Percentiles rank a stretch among this genome's conserved stretches.
These are phyloP conservation scores for Draba incana DNA, from an alignment of 345 rosid species.

Conservation along the genomic window DNA sequence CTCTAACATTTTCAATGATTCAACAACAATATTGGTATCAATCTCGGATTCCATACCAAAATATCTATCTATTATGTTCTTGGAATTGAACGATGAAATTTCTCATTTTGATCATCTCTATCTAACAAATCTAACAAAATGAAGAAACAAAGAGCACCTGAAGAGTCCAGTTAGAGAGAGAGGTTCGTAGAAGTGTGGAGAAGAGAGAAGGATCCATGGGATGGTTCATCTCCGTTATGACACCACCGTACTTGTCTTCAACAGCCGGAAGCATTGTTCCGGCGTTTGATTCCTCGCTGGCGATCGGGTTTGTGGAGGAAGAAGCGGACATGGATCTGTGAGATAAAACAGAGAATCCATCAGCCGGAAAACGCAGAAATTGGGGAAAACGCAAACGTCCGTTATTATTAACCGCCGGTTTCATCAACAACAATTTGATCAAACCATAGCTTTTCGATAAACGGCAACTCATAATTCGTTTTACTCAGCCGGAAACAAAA, in stretches of 20 bases:
- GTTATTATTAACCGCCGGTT: neutral
- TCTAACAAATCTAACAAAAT: conserved; percentile 1
- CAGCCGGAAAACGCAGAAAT: conserved; percentile 24
- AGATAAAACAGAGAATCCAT: conserved; percentile 40
- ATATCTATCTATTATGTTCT: too few species aligned
- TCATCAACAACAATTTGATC: conserved; percentile 33
- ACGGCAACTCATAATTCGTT: conserved; percentile 30
- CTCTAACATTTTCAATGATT: too few species aligned
- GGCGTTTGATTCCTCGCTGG: conserved; percentile 34
- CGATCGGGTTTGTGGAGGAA: conserved; percentile 19
- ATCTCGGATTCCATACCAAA: too few species aligned
- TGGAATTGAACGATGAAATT: neutral
- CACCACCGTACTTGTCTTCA: conserved; percentile 80
- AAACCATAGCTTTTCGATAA: conserved; percentile 33
- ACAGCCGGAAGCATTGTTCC: conserved; percentile 46
- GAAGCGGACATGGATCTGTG: conserved; percentile 46
- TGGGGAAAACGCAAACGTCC: conserved; percentile 18
- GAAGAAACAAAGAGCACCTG: conserved; percentile 49
- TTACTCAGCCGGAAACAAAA: neutral
- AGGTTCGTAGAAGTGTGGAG: conserved; percentile 58
- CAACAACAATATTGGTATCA: too few species aligned
- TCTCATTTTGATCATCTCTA: neutral
- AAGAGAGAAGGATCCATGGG: conserved; percentile 61
- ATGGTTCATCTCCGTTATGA: conserved; percentile 58
- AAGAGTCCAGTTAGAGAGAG: conserved; percentile 64